Conservation (phyloP, 139 green algal genomes). For the Choricystis sp. region DNA sequence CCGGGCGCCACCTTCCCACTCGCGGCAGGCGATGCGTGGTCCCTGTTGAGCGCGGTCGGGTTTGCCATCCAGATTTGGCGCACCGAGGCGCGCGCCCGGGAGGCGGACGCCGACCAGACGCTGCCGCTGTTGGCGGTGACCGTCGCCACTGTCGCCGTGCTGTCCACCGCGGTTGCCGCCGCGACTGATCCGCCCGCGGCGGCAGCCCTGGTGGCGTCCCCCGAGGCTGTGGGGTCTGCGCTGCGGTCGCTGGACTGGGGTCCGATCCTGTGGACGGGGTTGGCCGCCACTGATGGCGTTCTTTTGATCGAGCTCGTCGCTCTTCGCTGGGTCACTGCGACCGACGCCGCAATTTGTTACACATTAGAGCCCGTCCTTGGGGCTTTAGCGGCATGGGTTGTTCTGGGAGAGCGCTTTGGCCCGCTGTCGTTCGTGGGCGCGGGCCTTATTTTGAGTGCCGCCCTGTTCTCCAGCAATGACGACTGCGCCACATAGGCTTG, state of each 20-base stretch:
- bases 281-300: slow-evolving; percentile 44
- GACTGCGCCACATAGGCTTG: no score
- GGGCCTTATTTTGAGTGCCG: slow-evolving; percentile 35
- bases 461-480: no score
- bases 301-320: slow-evolving; percentile 52
- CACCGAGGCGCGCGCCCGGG: slow-evolving; percentile 25
- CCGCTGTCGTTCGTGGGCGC: slow-evolving; percentile 35
- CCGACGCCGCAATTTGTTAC: slow-evolving; percentile 52
- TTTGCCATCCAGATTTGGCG: slow-evolving; percentile 56
- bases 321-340: slow-evolving; percentile 37
- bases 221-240: background rate
- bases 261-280: slow-evolving; percentile 33
- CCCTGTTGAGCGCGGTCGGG: slow-evolving; percentile 40
- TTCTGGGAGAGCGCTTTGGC: slow-evolving; percentile 51
- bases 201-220: slow-evolving; percentile 1
- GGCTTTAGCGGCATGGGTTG: slow-evolving; percentile 25
- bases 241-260: slow-evolving; percentile 13
- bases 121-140: slow-evolving; percentile 31
- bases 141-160: slow-evolving; percentile 18
- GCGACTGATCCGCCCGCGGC: slow-evolving; percentile 7
- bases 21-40: slow-evolving; percentile 46
- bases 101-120: slow-evolving; percentile 9
- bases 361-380: slow-evolving; percentile 45
- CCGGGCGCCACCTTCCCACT: no score
- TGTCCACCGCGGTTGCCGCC: slow-evolving; percentile 4